phyloP scores from a whole-genome alignment of 495 filamentous ascomycete species.

The Podospora pseudopauciseta region DNA sequence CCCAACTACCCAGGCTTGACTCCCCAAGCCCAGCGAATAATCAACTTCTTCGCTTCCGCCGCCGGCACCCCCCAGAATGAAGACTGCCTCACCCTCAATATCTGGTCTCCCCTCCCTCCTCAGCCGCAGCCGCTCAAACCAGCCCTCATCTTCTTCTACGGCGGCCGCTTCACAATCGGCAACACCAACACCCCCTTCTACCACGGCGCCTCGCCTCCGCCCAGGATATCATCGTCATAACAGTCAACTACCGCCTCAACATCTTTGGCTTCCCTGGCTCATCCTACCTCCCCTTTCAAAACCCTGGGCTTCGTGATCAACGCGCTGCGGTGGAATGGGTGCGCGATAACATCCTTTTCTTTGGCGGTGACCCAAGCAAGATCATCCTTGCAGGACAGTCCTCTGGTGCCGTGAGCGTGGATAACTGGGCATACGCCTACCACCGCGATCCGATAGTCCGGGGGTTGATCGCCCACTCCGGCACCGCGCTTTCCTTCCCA shows the following conservation, averaged over 20 bases:
- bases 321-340: constrained; percentile 59
- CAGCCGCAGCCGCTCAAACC: constrained; percentile 23
- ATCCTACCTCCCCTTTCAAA: constrained; percentile 37
- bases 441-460: constrained; percentile 43
- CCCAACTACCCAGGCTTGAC: constrained; percentile 21
- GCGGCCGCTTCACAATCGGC: constrained; percentile 30
- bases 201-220: constrained; percentile 30
- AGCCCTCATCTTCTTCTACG: constrained; percentile 35
- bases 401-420: constrained; percentile 49
- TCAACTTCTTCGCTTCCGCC: constrained; percentile 13
- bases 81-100: constrained; percentile 51
- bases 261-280: constrained; percentile 58
- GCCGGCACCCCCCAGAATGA: constrained; percentile 33
- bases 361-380: constrained; percentile 54
- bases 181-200: constrained; percentile 37
- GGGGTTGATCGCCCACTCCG: constrained; percentile 51
- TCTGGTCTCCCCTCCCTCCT: constrained; percentile 38
- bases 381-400: constrained; percentile 56
- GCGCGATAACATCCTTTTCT: constrained; percentile 54
- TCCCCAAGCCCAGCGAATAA: constrained; percentile 20
- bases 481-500: constrained; percentile 44
- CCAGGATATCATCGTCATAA: constrained; percentile 56
- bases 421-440: constrained; percentile 52
- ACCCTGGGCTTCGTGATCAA: constrained; percentile 64
- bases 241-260: constrained; percentile 63